These are phyloP conservation scores for Daedaleopsis nitida DNA, from an alignment of 768 basidiomycete genomes.

Conservation along the genomic window DNA sequence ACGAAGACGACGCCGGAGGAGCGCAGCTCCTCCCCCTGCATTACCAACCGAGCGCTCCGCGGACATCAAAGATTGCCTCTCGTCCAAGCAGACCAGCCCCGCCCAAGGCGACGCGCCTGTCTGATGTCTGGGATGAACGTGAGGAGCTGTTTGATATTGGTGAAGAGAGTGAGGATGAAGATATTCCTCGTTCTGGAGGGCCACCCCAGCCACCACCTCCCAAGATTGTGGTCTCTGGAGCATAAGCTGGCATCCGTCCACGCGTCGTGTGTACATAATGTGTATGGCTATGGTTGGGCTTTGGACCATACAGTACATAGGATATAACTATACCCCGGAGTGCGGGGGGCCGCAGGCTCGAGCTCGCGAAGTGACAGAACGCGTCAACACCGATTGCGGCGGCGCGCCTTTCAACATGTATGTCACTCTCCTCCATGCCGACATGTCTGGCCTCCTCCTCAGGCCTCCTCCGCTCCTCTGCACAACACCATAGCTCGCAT, in stretches of 20 bases:
- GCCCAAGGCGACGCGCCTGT: slow-evolving; percentile 41
- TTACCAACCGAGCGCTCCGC: slow-evolving; percentile 22
- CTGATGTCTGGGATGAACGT: slow-evolving; percentile 76
- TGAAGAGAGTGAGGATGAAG: slow-evolving; percentile 61
- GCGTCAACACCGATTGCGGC: slow-evolving; percentile 14
- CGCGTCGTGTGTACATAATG: slow-evolving; percentile 4
- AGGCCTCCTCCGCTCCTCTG: slow-evolving; percentile 19
- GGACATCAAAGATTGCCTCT: slow-evolving; percentile 7
- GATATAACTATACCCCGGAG: neutral
- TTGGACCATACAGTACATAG: neutral
- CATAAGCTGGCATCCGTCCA: neutral
- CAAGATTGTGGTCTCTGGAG: slow-evolving; percentile 25
- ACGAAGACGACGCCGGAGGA: slow-evolving; percentile 51
- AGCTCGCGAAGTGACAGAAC: no score
- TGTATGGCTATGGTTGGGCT: slow-evolving; percentile 3
- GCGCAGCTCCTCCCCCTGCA: slow-evolving; percentile 66
- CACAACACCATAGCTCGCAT: slow-evolving; percentile 12
- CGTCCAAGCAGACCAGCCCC: slow-evolving; percentile 8
- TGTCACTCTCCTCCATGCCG: slow-evolving; percentile 28
- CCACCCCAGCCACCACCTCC: slow-evolving; percentile 23
- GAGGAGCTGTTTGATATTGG: slow-evolving; percentile 77
- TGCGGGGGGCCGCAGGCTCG: no score
- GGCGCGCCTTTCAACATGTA: slow-evolving; percentile 8
- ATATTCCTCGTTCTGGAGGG: slow-evolving; percentile 7
- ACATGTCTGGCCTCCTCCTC: slow-evolving; percentile 29